Evolutionary conservation across 805 yeast species (phyloP).

Genomic region (Geotrichum ghanense): DNA sequence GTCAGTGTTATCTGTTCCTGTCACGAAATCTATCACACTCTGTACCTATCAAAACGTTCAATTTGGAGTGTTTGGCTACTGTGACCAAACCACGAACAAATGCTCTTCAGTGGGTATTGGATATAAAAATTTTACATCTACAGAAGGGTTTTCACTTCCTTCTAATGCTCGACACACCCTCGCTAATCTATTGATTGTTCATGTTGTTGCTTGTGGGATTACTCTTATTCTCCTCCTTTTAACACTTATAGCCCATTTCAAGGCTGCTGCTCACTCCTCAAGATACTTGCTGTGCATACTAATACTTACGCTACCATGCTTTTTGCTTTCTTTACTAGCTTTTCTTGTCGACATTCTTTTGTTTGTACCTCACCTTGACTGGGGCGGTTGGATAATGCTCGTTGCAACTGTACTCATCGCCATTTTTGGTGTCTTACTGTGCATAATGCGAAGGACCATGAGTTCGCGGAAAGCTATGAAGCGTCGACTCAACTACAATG

Average conservation of each 20-base stretch:
- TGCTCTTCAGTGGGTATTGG: constrained; percentile 38
- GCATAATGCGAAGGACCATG: constrained; percentile 61
- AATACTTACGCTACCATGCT: constrained; percentile 53
- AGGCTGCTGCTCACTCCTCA: constrained; percentile 28
- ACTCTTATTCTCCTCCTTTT: constrained; percentile 36
- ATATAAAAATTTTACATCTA: constrained; percentile 24
- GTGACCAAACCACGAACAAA: constrained; percentile 26
- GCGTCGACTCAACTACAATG: constrained; percentile 8
- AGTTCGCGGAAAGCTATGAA: constrained; percentile 19
- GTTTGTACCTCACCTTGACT: constrained; percentile 62
- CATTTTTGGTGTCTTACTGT: constrained; percentile 49
- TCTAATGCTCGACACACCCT: constrained; percentile 47
- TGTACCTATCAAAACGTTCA: constrained; percentile 37
- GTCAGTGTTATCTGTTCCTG: constrained; percentile 51
- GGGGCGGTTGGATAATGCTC: constrained; percentile 79
- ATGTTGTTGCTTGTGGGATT: constrained; percentile 50
- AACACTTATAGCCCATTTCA: constrained; percentile 31
- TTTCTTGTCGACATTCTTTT: constrained; percentile 73
- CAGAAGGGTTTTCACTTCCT: constrained; percentile 38
- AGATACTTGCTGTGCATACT: constrained; percentile 40
- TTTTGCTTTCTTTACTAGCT: constrained; percentile 57
- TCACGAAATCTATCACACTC: constrained; percentile 37
- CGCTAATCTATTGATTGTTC: constrained; percentile 53
- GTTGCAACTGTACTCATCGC: constrained; percentile 58
- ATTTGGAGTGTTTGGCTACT: constrained; percentile 67